These are phyloP conservation scores for Globisporangium cederbergense DNA, from an alignment of 352 stramenopile species.

Conservation along the genomic window DNA sequence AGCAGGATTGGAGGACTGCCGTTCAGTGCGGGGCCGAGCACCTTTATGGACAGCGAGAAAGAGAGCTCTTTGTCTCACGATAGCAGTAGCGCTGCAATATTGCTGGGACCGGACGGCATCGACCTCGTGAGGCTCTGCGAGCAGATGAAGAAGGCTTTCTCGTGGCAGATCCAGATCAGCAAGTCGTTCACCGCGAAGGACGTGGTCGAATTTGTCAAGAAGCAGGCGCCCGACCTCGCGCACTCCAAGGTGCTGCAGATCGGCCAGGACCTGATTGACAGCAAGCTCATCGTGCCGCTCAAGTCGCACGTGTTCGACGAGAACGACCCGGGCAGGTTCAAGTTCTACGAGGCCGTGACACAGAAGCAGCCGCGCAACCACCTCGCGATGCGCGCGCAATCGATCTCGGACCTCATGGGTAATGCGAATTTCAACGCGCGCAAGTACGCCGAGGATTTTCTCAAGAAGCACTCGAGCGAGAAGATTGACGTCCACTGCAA, in stretches of 20 bases:
- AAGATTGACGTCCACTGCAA: constrained; percentile 77
- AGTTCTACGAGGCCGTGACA: constrained; percentile 44
- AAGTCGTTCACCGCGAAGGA: constrained; percentile 74
- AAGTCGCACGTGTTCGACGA: constrained; percentile 80
- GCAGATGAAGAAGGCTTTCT: constrained; percentile 70
- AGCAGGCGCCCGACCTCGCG: constrained; percentile 34
- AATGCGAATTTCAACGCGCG: constrained; percentile 56
- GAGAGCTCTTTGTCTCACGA: constrained; percentile 1
- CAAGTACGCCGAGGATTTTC: constrained; percentile 77
- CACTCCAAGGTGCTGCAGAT: constrained; percentile 43
- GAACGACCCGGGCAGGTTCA: constrained; percentile 47
- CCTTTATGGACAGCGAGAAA: constrained; percentile 5
- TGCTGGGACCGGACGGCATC: constrained; percentile 37
- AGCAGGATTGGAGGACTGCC: not conserved
- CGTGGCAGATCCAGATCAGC: constrained; percentile 67
- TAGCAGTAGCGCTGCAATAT: constrained; percentile 7
- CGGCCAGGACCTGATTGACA: constrained; percentile 65
- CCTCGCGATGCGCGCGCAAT: constrained; percentile 59
- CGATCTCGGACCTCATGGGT: constrained; percentile 81
- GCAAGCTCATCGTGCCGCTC: constrained; percentile 65
- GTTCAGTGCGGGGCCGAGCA: not conserved
- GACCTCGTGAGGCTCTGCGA: constrained; percentile 63
- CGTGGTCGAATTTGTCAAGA: constrained; percentile 59
- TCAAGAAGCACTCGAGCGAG: constrained; percentile 67
- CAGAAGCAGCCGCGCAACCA: constrained; percentile 68